A percentile compares a stretch with the other conserved stretches of the same genome.
These are phyloP conservation scores for Beauveria medogensis DNA, from an alignment of 2,329 filamentous ascomycete genomes.

Conservation along the genomic window DNA sequence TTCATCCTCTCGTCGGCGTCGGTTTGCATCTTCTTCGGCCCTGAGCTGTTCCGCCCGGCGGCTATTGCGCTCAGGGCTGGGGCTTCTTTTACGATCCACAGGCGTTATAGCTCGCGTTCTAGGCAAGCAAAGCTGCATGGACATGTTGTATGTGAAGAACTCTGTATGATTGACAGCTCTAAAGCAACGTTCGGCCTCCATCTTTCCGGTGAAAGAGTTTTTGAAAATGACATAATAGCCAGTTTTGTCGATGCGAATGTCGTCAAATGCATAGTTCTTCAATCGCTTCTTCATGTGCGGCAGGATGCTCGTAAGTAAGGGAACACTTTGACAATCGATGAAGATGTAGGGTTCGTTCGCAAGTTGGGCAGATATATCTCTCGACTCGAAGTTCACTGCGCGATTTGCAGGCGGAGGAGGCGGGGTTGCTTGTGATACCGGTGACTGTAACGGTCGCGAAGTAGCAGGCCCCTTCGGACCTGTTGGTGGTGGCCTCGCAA, in stretches of 20 bases:
- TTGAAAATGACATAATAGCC: conserved; percentile 93
- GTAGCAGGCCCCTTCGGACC: conserved; percentile 74
- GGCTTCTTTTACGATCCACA: conserved; percentile 25
- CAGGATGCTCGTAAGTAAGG: conserved; percentile 76
- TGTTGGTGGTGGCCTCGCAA: conserved; percentile 58
- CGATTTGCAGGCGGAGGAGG: conserved; percentile 18
- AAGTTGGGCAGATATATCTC: conserved; percentile 60
- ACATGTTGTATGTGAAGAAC: conserved; percentile 87
- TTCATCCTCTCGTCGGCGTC: conserved; percentile 62
- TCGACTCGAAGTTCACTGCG: conserved; percentile 52
- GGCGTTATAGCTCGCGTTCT: conserved; percentile 19
- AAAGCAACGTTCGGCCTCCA: conserved; percentile 75
- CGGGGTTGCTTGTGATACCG: conserved; percentile 40
- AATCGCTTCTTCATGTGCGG: conserved; percentile 85
- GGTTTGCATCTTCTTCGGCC: conserved; percentile 54
- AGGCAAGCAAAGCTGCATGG: conserved; percentile 64
- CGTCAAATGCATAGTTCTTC: conserved; percentile 72
- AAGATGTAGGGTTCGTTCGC: conserved; percentile 83
- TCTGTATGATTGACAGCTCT: conserved; percentile 69
- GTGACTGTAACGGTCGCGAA: background rate
- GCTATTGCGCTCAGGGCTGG: conserved; percentile 25
- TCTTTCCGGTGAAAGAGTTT: conserved; percentile 65
- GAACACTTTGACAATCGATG: conserved; percentile 77
- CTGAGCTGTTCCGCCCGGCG: conserved; percentile 30
- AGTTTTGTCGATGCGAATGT: conserved; percentile 73